Conservation (phyloP, 345 rosid genomes). For the Eucalyptus erythrocorys region DNA sequence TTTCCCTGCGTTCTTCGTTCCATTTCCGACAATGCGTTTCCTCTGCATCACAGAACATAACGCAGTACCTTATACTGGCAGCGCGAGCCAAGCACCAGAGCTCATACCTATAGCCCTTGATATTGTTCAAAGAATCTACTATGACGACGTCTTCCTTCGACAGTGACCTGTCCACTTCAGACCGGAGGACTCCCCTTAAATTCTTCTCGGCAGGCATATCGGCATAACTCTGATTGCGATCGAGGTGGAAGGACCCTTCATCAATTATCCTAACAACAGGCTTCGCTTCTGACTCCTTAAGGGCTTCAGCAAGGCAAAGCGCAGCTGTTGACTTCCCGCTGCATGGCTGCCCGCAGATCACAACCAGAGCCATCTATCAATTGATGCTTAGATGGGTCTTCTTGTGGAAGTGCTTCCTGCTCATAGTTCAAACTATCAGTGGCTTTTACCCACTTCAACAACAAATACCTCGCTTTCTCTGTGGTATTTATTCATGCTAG, state of each 20-base stretch:
- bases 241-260: slow-evolving; percentile 79
- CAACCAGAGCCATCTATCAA: slow-evolving; percentile 70
- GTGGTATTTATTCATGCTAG: neutral
- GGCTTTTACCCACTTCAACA: neutral
- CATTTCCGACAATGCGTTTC: slow-evolving; percentile 58
- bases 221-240: slow-evolving; percentile 82
- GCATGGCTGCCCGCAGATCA: slow-evolving; percentile 92
- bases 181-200: slow-evolving; percentile 82
- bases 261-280: slow-evolving; percentile 50
- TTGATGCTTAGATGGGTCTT: neutral
- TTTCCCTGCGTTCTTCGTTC: slow-evolving; percentile 64
- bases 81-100: slow-evolving; percentile 97
- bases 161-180: slow-evolving; percentile 97
- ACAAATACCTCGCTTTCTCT: neutral
- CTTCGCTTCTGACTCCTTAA: slow-evolving; percentile 56
- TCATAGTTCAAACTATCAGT: neutral
- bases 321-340: slow-evolving; percentile 86
- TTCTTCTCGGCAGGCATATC: slow-evolving; percentile 89
- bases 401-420: neutral
- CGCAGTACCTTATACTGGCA: slow-evolving; percentile 76
- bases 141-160: slow-evolving; percentile 71
- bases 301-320: slow-evolving; percentile 42
- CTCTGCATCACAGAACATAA: slow-evolving; percentile 58
- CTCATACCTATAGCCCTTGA: slow-evolving; percentile 94
- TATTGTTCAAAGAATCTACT: slow-evolving; percentile 87